These are phyloP conservation scores for Pelagophyceae sp. DNA, from an alignment of 352 stramenopile species.

Conservation along the genomic window DNA sequence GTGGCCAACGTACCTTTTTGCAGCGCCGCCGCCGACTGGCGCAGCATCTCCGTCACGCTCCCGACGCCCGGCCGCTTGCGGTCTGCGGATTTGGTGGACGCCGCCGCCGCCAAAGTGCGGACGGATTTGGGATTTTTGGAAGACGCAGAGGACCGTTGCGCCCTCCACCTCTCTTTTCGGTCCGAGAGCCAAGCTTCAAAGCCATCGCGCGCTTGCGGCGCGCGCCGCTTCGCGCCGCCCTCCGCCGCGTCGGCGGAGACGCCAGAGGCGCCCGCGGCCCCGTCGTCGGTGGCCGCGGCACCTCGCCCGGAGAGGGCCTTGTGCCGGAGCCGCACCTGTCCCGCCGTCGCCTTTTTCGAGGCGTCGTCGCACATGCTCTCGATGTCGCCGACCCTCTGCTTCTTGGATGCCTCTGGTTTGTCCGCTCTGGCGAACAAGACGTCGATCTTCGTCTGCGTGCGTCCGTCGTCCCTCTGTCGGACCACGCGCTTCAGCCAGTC, in stretches of 20 bases:
- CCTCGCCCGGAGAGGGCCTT: too few relatives aligned
- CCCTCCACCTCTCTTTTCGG: constrained; percentile 44
- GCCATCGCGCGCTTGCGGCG: constrained; percentile 25
- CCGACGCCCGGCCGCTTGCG: constrained; percentile 21
- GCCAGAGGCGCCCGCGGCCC: background rate
- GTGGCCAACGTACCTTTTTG: too few relatives aligned
- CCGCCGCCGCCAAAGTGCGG: too few relatives aligned
- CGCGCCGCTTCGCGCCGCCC: background rate
- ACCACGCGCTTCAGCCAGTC: constrained; percentile 89
- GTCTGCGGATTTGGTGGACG: too few relatives aligned
- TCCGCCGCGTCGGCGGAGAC: background rate
- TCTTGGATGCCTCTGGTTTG: background rate
- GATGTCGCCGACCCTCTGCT: background rate
- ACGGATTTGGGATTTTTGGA: too few relatives aligned
- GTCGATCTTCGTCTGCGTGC: constrained; percentile 74
- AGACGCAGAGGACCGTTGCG: too few relatives aligned
- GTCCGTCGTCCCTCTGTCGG: constrained; percentile 68
- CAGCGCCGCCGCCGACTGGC: constrained; percentile 44
- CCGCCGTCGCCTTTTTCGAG: background rate
- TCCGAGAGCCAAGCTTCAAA: constrained; percentile 40
- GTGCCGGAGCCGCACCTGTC: background rate
- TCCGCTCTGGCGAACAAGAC: constrained; percentile 18
- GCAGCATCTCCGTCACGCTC: constrained; percentile 51
- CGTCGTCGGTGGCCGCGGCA: background rate
- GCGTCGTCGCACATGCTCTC: constrained; percentile 45